phyloP scores from a whole-genome alignment of 805 yeast genomes.

The Lachancea lanzarotensis region DNA sequence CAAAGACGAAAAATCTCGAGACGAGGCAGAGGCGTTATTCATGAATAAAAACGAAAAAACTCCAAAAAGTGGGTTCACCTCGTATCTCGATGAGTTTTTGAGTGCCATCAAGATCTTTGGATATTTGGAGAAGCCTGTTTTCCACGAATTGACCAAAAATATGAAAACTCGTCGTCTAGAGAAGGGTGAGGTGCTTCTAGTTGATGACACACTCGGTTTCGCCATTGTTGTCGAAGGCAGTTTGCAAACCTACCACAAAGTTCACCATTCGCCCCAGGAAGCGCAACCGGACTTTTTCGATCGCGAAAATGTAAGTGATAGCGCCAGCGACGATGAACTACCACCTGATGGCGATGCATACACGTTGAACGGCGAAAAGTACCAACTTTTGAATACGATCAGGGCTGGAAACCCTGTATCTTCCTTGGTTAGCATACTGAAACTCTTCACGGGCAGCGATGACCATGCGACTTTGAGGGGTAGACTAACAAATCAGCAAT shows the following conservation, averaged over 20 bases:
- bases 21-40: slow-evolving; percentile 9
- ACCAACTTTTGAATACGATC: slow-evolving; percentile 72
- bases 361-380: slow-evolving; percentile 49
- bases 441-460: slow-evolving; percentile 53
- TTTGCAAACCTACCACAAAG: slow-evolving; percentile 66
- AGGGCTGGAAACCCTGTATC: slow-evolving; percentile 82
- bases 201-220: slow-evolving; percentile 77
- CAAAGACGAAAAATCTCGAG: slow-evolving; percentile 5
- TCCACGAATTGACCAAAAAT: slow-evolving; percentile 84
- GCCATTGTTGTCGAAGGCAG: slow-evolving; percentile 90
- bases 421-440: slow-evolving; percentile 71
- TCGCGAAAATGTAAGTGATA: slow-evolving; percentile 2
- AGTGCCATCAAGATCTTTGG: slow-evolving; percentile 93
- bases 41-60: background rate
- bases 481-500: background rate
- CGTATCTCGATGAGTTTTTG: slow-evolving; percentile 81
- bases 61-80: slow-evolving; percentile 35
- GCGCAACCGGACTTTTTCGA: background rate
- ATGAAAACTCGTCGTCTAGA: slow-evolving; percentile 84
- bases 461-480: slow-evolving; percentile 5
- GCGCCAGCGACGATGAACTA: slow-evolving; percentile 29
- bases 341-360: slow-evolving; percentile 31
- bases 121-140: slow-evolving; percentile 81
- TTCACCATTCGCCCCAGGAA: slow-evolving; percentile 28
- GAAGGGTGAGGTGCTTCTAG: slow-evolving; percentile 64